Evolutionary conservation across 2,329 filamentous ascomycete species (phyloP).

Genomic region (Emergomyces orientalis): DNA sequence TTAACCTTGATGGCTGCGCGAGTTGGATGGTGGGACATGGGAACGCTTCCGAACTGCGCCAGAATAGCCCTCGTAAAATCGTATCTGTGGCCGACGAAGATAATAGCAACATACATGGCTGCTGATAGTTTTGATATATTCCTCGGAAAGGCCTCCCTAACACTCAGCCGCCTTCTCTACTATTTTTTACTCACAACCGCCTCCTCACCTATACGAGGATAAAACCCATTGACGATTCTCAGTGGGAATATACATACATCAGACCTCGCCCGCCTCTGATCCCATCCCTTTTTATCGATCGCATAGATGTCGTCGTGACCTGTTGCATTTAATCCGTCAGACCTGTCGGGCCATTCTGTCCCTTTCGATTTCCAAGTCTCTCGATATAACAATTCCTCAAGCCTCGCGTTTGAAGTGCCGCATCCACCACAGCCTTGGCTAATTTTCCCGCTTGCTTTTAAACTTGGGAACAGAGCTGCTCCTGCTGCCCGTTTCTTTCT

Average conservation of each 20-base stretch:
- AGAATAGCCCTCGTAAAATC: not conserved
- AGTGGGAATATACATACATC: not conserved
- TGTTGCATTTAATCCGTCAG: not conserved
- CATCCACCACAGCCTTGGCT: not conserved
- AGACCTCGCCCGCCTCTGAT: not conserved
- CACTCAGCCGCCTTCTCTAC: not conserved
- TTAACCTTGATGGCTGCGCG: no score
- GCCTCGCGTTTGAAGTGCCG: not conserved
- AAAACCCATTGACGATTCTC: not conserved
- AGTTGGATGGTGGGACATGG: not conserved
- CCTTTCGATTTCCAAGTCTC: not conserved
- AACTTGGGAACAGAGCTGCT: not conserved
- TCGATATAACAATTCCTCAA: not conserved
- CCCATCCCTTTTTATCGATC: not conserved
- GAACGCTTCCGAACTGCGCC: not conserved
- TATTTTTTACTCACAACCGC: not conserved
- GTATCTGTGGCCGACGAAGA: not conserved
- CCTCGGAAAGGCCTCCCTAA: not conserved
- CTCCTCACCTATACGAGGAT: not conserved
- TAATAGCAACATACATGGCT: not conserved
- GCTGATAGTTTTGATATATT: not conserved
- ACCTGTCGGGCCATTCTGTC: not conserved
- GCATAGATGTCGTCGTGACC: not conserved
- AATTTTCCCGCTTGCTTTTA: not conserved
- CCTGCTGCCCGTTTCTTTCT: not conserved